These are phyloP conservation scores for Crithidia fasciculata DNA, from an alignment of 208 protist genomes.

Conservation along the genomic window DNA sequence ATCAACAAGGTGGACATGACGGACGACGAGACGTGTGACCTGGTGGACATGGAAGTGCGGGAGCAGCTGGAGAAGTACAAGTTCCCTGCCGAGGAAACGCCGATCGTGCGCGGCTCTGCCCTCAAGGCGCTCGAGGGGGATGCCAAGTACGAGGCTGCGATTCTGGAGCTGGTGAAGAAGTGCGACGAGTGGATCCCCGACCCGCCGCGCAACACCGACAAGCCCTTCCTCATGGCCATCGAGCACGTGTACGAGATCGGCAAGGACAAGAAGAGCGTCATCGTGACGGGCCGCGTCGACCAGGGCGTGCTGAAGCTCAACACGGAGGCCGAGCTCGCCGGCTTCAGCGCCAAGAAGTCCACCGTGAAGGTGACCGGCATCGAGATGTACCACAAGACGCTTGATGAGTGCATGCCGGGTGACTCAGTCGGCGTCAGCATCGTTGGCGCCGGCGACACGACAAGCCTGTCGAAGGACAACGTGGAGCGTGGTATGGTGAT, in stretches of 20 bases:
- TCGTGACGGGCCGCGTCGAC: conserved; percentile 96
- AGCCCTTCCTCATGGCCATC: conserved; percentile 98
- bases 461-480: conserved; percentile 95
- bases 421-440: conserved; percentile 98
- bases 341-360: conserved; percentile 89
- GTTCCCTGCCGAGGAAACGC: conserved; percentile 93
- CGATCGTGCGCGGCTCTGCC: conserved; percentile 94
- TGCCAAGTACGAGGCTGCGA: conserved; percentile 90
- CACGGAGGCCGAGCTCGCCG: conserved; percentile 97
- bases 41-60: conserved; percentile 98
- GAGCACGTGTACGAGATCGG: conserved; percentile 95
- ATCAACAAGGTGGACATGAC: conserved; percentile 98
- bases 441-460: conserved; percentile 84
- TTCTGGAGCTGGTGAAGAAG: conserved; percentile 95
- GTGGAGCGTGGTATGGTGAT: conserved; percentile 96
- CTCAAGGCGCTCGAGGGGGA: conserved; percentile 96
- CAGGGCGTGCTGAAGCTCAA: conserved; percentile 94
- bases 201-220: conserved; percentile 94
- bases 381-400: conserved; percentile 98
- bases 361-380: conserved; percentile 93
- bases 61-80: conserved; percentile 95
- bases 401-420: conserved; percentile 95
- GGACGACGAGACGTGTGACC: conserved; percentile 94
- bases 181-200: conserved; percentile 94
- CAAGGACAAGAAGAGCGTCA: conserved; percentile 95